Conservation (phyloP, 768 basidiomycete genomes). For the Pleurotus djamor region DNA sequence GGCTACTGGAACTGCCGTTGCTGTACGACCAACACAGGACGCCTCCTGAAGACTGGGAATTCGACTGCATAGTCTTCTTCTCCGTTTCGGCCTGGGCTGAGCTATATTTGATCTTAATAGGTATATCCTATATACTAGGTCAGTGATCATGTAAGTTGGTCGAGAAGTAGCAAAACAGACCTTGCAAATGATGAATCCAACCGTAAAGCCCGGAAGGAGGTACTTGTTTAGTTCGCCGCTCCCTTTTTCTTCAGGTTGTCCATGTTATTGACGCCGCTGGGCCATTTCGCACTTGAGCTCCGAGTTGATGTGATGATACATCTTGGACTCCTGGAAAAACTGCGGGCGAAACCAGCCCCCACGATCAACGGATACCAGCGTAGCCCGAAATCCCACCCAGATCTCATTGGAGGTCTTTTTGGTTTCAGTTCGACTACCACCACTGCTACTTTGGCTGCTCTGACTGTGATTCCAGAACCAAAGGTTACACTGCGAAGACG, state of each 20-base stretch:
- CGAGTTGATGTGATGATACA: conserved; percentile 10
- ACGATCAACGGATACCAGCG: conserved; percentile 17
- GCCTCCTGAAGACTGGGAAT: neutral
- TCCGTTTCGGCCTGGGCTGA: neutral
- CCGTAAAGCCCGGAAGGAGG: conserved; percentile 5
- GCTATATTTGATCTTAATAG: conserved; percentile 3
- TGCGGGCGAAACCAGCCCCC: conserved; percentile 20
- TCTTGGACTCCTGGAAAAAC: conserved; percentile 16
- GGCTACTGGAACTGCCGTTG: conserved; percentile 6
- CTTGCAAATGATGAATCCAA: conserved; percentile 8
- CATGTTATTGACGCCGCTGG: neutral
- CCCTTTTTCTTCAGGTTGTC: conserved; percentile 1
- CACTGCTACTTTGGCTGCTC: neutral
- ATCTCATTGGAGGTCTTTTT: neutral
- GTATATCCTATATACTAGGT: neutral
- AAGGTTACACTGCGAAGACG: neutral
- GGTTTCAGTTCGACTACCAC: neutral
- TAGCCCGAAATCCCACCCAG: conserved; percentile 13
- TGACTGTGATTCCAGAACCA: neutral
- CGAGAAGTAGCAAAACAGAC: neutral
- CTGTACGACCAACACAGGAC: conserved; percentile 6
- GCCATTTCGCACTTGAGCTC: conserved; percentile 11
- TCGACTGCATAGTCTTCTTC: neutral
- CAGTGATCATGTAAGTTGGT: neutral
- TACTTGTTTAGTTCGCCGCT: neutral